Base-by-base conservation (phyloP, 169 alveolate species). In the Plasmodium chabaudi region DNA sequence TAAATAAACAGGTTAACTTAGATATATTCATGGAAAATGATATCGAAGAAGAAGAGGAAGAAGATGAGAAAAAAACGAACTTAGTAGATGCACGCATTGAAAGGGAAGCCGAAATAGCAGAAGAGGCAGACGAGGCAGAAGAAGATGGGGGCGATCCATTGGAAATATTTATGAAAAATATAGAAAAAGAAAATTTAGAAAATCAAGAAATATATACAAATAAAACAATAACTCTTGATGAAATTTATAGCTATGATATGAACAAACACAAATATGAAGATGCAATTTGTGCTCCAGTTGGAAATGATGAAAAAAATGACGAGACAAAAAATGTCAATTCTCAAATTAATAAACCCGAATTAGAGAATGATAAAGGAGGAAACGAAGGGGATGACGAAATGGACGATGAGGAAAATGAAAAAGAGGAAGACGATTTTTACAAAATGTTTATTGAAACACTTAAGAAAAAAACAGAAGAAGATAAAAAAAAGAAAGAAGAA, bases 181-280 rank as follows among this genome's bases (percentile, higher is more conserved):
- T 75, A 68, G 88, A 75, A 21, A 21, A 10, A n/a, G 65, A 75
- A 53, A 21, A 27, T 9, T 17, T 15, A 2, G 87, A 47, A 10
- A 56, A 34, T 34, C 75, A 63, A 19, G 44, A 63, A 42, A 39
- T 63, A 51, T 10, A 15, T 13, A 49, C 49, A 12, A 75, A 60
- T 21, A 23, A 75, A 25, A 39, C 68, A 13, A 75, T 75, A 75
- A 75, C 88, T 12, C 27, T 75, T 25, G 88, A 75, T 23, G 88
- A 75, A 68, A 75, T 75, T 23, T 61, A 75, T 21, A 75, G 64
- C 5, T 75, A 75, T 23, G 55, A 75, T 27, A 42, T 47, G 9
- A 61, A 75, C 56, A 49, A 34, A 57, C 68, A 61, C 21, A 63
- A 55, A 23, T 75, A 25, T 68, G 88, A 75, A 57, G 27, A 47